These are phyloP conservation scores for Schizosaccharomyces osmophilus DNA, from an alignment of 805 yeast genomes.

Conservation along the genomic window DNA sequence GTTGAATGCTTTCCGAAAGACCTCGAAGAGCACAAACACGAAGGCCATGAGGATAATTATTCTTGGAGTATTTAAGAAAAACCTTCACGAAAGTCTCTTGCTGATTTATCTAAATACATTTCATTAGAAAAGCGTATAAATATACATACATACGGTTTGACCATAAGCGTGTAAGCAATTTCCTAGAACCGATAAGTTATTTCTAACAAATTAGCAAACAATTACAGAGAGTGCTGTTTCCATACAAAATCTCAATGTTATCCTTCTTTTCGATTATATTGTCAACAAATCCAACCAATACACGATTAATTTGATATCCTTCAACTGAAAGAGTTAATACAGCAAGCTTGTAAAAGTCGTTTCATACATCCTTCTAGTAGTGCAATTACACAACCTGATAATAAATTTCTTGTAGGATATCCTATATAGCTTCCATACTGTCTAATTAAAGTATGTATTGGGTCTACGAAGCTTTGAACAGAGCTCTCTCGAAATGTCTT, in stretches of 20 bases:
- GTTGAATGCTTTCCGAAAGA: neutral
- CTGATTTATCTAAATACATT: neutral
- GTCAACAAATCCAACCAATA: neutral
- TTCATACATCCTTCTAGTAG: neutral
- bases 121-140: neutral
- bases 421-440: neutral
- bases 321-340: neutral
- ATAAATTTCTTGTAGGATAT: neutral
- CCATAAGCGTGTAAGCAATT: neutral
- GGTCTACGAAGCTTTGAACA: neutral
- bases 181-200: neutral
- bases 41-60: neutral
- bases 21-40: neutral
- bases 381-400: neutral
- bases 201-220: neutral
- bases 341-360: neutral
- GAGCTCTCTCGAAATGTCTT: neutral
- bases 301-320: neutral
- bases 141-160: neutral
- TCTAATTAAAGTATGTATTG: neutral
- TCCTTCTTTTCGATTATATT: neutral
- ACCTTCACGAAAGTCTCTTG: neutral
- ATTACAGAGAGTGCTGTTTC: neutral
- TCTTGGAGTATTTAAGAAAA: neutral
- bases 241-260: neutral